Percentiles rank a stretch among this genome's conserved stretches.
These are phyloP conservation scores for Mucor irregularis DNA, from an alignment of 371 early-diverging fungal species.

Conservation along the genomic window DNA sequence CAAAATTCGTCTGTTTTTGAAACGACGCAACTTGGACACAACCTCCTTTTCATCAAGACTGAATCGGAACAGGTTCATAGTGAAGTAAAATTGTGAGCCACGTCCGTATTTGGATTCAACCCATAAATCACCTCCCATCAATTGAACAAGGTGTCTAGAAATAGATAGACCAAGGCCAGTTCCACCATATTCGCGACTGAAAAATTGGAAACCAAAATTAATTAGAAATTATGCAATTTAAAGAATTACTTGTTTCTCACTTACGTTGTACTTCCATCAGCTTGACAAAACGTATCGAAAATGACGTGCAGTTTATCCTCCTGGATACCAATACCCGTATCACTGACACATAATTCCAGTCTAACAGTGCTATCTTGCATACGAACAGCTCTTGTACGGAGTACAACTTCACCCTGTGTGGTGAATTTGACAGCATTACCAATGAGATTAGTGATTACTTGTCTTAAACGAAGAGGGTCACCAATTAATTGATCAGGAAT, in stretches of 20 bases:
- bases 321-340: constrained; percentile 87
- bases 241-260: too few relatives aligned
- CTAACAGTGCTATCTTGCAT: constrained; percentile 41
- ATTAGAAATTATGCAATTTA: neutral
- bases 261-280: constrained; percentile 78
- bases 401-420: constrained; percentile 64
- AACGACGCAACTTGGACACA: constrained; percentile 45
- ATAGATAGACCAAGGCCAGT: constrained; percentile 87
- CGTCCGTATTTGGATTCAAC: constrained; percentile 68
- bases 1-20: constrained; percentile 48
- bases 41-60: constrained; percentile 12
- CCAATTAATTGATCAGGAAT: constrained; percentile 73
- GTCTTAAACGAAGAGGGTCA: constrained; percentile 75
- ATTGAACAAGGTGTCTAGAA: constrained; percentile 68
- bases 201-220: constrained; percentile 12
- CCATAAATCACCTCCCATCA: constrained; percentile 83
- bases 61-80: constrained; percentile 46
- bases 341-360: constrained; percentile 71
- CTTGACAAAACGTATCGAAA: constrained; percentile 85
- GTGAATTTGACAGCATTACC: constrained; percentile 89
- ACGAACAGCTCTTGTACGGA: constrained; percentile 42
- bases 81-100: constrained; percentile 78
- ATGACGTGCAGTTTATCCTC: constrained; percentile 71
- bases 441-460: constrained; percentile 81
- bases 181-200: constrained; percentile 78